Evolutionary conservation across 2,329 filamentous ascomycete species (phyloP), one percentile per base, ranked within the genome.

Genomic region (Leptoxyphium fumago): DNA sequence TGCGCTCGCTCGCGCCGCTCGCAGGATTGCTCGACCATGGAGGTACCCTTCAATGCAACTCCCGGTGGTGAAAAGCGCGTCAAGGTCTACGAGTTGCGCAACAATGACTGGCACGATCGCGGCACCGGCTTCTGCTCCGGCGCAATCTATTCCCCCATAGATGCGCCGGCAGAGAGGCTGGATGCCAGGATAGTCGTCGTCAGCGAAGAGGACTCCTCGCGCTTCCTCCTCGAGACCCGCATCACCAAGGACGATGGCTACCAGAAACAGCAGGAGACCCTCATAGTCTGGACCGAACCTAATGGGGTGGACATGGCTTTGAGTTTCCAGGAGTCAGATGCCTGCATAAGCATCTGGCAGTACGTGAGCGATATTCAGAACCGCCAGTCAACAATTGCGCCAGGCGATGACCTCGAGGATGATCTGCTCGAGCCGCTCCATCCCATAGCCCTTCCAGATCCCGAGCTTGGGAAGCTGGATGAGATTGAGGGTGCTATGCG

Each of bases 21-120:
- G 32, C 32, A 15, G 21, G 32, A 13, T 13, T 13, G 32, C 32
- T 36, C 15, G 11, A 36, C 15, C 5, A 36, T 36, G 32, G 32
- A 13, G 11, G 32, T 36, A 13, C 13, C 32, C 32, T 50, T 61
- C 65, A 40, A 40, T 18, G 14, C 11, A 54, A 65, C 67, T 50
- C 61, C 66, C 52, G 69, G 67, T 55, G 68, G 71, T 57, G 67
- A 67, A 59, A 72, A 70, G 61, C 69, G 91, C 73, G 91, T 96
- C 66, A 98, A 98, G 73, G 91, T 98, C 62, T 98, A 98, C 66
- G 91, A 96, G 71, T 76, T 98, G 58, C 86, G 85, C 64, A 87
- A 94, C 68, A 94, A 94, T 74, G 91, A 96, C 77, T 98, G 91
- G 91, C 95, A 89, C 63, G 91, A 98, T 68, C 77, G 89, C 59